Evolutionary conservation across 2,329 filamentous ascomycete species (phyloP), one percentile per base, ranked within the genome.

Genomic region (Hymenoscyphus fraxineus): DNA sequence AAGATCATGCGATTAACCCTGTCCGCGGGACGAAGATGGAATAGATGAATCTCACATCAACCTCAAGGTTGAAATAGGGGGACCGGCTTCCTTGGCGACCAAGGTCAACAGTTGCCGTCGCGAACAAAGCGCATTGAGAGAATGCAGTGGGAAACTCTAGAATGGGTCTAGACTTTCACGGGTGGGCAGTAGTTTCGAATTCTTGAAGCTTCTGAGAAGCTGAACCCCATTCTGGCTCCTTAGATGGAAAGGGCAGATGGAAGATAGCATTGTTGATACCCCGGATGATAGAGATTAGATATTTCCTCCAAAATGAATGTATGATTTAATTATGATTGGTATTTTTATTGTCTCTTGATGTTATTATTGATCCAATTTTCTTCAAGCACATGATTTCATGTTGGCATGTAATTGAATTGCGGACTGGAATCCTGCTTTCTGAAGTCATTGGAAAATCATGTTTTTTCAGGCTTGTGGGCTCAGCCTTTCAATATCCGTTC

Each of bases 31-130:
- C 35, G 9, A 51, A 51, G 44, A 51, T 12, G 19, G 44, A 51
- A 51, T 51, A 51, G n/a, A 51, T 51, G 44, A 51, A 51, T 51
- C n/a, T 51, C 44, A 51, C 15, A 47, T n/a, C 41, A 47, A 19
- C n/a, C 41, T 6, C 15, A 19, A 47, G 41, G 41, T 47, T 47
- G 41, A 47, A 19, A 47, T 47, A 47, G 7, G 19, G n/a, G n/a
- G n/a, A 47, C n/a, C 10, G 41, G n/a, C 19, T 16, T n/a, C 16
- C 19, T 47, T 16, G n/a, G 41, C 41, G 19, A 19, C 41, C 19
- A 47, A 9, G 6, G 16, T 47, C 16, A 2, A 47, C 19, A 47
- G 19, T 47, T 47, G 41, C 41, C 41, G 41, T 47, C 41, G 41
- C 41, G 16, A 16, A n/a, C 5, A 47, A 47, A 27, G 41, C 41